phyloP scores from a whole-genome alignment of 495 filamentous ascomycete species.

The Tuber brumale region DNA sequence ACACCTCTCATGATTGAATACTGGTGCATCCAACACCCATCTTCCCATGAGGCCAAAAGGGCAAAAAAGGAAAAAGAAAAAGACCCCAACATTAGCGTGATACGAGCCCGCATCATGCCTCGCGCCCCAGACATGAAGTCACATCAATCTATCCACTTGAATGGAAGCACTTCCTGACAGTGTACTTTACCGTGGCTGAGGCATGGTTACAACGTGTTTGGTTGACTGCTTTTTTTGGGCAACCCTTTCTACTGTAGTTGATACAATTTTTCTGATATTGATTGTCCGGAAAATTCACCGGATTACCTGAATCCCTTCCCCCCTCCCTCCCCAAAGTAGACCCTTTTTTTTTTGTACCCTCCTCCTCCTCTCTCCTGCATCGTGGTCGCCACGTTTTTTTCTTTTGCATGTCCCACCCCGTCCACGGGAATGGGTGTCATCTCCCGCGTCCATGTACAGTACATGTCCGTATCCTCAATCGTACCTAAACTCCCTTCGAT shows the following conservation, averaged over 20 bases:
- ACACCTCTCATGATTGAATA: neutral
- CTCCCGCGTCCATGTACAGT: neutral
- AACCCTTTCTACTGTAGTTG: neutral
- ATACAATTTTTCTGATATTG: neutral
- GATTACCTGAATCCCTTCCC: neutral
- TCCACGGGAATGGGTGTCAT: neutral
- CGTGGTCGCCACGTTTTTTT: conserved; percentile 1
- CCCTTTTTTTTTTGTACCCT: neutral
- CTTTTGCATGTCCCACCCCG: neutral
- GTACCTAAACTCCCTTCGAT: neutral
- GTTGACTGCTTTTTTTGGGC: neutral
- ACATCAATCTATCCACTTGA: neutral
- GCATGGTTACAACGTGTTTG: neutral
- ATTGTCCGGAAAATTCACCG: neutral
- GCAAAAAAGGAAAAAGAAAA: neutral
- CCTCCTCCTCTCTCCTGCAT: neutral
- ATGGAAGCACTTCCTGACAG: neutral
- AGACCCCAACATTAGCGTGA: neutral
- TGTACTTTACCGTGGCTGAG: neutral
- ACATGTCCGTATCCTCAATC: neutral
- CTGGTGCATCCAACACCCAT: neutral
- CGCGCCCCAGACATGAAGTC: neutral
- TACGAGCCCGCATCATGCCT: neutral
- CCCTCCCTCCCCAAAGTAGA: neutral
- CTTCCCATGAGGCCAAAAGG: neutral